Percentiles rank a stretch among this genome's conserved stretches.
These are phyloP conservation scores for Debaryomycetaceae sp. DNA, from an alignment of 1,139 yeast species.

Conservation along the genomic window DNA sequence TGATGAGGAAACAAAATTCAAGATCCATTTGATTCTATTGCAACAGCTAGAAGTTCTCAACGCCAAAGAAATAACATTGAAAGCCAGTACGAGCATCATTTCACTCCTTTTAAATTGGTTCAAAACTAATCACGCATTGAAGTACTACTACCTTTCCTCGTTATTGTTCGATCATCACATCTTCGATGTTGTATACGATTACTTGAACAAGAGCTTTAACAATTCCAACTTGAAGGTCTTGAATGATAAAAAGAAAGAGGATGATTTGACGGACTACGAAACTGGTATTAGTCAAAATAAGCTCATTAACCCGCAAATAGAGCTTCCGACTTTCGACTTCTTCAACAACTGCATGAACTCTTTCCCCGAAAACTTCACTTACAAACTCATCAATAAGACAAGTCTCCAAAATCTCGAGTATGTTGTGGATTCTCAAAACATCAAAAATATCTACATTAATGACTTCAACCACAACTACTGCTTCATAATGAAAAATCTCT, in stretches of 20 bases:
- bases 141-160: slow-evolving; percentile 71
- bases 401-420: slow-evolving; percentile 26
- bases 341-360: slow-evolving; percentile 38
- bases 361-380: slow-evolving; percentile 12
- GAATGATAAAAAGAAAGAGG: slow-evolving; percentile 7
- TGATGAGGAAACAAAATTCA: slow-evolving; percentile 16
- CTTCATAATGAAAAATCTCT: slow-evolving; percentile 41
- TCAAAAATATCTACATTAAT: slow-evolving; percentile 26
- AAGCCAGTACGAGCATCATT: slow-evolving; percentile 58
- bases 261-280: slow-evolving; percentile 35
- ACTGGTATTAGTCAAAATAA: slow-evolving; percentile 34
- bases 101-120: slow-evolving; percentile 68
- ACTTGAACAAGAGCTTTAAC: slow-evolving; percentile 37
- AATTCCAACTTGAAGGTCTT: slow-evolving; percentile 30
- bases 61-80: slow-evolving; percentile 62
- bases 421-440: slow-evolving; percentile 23
- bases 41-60: slow-evolving; percentile 54
- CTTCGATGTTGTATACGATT: slow-evolving; percentile 42
- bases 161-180: slow-evolving; percentile 72
- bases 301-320: slow-evolving; percentile 45
- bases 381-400: slow-evolving; percentile 29
- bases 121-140: slow-evolving; percentile 70
- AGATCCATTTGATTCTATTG: slow-evolving; percentile 25
- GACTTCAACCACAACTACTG: slow-evolving; percentile 44
- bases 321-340: slow-evolving; percentile 38